phyloP scores from a whole-genome alignment of 352 stramenopile genomes.

The Phytophthora multivora region DNA sequence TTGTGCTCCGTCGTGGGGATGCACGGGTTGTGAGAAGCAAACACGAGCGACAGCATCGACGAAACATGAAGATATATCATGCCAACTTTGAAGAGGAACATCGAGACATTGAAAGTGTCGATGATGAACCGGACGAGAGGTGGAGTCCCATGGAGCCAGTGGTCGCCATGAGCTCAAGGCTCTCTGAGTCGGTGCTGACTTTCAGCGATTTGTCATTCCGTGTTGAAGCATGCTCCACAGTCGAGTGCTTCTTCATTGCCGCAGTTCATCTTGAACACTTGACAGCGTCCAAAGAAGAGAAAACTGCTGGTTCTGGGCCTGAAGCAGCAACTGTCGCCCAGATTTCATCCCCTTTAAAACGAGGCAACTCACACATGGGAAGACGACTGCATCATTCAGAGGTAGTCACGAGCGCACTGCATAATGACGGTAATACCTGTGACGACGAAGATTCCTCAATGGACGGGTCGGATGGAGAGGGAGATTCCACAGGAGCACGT shows the following conservation, averaged over 20 bases:
- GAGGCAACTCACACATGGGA: conserved; percentile 24
- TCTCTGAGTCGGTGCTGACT: conserved; percentile 15
- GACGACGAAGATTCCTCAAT: conserved; percentile 24
- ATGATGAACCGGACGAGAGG: conserved; percentile 26
- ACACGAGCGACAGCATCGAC: conserved; percentile 5
- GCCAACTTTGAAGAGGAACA: conserved; percentile 10
- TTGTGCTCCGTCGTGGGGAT: conserved; percentile 38
- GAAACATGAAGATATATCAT: not conserved
- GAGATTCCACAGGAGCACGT: conserved; percentile 22
- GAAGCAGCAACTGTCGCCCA: not conserved
- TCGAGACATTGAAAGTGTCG: not conserved
- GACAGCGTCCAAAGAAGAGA: not conserved
- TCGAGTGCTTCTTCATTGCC: conserved; percentile 70
- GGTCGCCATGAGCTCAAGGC: conserved; percentile 20
- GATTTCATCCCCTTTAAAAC: conserved; percentile 17
- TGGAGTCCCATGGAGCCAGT: conserved; percentile 45
- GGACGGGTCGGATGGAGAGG: conserved; percentile 13
- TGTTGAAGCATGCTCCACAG: conserved; percentile 42
- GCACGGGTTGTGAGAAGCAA: conserved; percentile 28
- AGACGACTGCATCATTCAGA: conserved; percentile 38
- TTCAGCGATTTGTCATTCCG: conserved; percentile 24
- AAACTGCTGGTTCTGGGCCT: not conserved
- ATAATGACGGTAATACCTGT: not conserved
- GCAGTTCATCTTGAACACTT: conserved; percentile 33
- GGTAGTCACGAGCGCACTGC: conserved; percentile 39